Evolutionary conservation across 345 rosid genomes (phyloP).

Genomic region (Murraya koenigii): DNA sequence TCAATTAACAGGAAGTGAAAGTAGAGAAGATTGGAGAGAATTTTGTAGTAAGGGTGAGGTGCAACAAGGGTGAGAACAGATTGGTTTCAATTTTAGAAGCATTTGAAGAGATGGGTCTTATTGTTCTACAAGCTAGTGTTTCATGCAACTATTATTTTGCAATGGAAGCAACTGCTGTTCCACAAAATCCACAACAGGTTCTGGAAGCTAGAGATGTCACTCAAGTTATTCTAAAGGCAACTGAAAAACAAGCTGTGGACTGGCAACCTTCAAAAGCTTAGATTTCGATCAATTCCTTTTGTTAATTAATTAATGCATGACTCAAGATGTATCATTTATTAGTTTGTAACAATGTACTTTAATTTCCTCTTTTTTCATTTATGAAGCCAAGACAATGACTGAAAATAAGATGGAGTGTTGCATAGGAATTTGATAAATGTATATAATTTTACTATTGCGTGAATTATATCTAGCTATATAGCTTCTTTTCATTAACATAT

Average conservation of each 20-base stretch:
- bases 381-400: background rate
- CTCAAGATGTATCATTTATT: background rate
- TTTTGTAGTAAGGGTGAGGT: conserved; percentile 41
- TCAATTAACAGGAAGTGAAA: conserved; percentile 47
- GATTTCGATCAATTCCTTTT: background rate
- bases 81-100: conserved; percentile 59
- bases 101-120: conserved; percentile 67
- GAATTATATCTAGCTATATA: background rate
- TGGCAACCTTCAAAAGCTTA: background rate
- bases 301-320: background rate
- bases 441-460: background rate
- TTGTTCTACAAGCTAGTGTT: conserved; percentile 54
- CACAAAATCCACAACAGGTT: conserved; percentile 31
- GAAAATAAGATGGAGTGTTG: background rate
- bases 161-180: conserved; percentile 70
- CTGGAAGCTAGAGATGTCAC: conserved; percentile 37
- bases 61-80: conserved; percentile 43
- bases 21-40: conserved; percentile 57
- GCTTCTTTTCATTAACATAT: background rate
- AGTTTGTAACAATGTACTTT: background rate
- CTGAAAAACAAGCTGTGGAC: conserved; percentile 28
- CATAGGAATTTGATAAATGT: background rate
- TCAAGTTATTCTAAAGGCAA: conserved; percentile 47
- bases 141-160: conserved; percentile 42
- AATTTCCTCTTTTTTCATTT: background rate